Evolutionary conservation across 2,329 filamentous ascomycete genomes (phyloP).

Genomic region (Penicillium vulpinum): DNA sequence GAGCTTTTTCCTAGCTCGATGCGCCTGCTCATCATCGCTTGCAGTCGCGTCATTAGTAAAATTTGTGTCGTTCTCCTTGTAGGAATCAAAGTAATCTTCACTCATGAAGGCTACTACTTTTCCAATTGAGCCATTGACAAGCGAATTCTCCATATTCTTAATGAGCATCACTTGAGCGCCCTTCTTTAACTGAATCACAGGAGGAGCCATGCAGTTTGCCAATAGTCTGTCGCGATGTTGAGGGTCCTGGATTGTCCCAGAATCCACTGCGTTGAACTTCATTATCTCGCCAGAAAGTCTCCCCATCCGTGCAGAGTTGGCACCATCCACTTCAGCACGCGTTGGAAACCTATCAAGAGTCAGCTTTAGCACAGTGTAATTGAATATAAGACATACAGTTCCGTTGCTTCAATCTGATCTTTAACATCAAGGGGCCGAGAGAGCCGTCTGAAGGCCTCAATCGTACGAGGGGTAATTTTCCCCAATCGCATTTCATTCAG

Average conservation of each 20-base stretch:
- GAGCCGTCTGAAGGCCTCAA: conserved; percentile 72
- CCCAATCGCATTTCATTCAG: conserved; percentile 97
- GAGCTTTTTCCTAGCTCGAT: conserved; percentile 56
- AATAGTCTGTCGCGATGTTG: conserved; percentile 73
- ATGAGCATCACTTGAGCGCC: conserved; percentile 99
- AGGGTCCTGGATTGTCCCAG: conserved; percentile 66
- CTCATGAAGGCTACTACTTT: conserved; percentile 81
- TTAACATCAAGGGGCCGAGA: conserved; percentile 69
- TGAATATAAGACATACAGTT: conserved; percentile 58
- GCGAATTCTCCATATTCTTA: conserved; percentile 91
- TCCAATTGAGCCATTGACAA: conserved; percentile 93
- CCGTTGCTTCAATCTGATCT: conserved; percentile 78
- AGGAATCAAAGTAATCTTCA: conserved; percentile 61
- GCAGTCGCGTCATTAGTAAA: conserved; percentile 54
- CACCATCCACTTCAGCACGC: conserved; percentile 80
- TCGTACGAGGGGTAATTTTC: conserved; percentile 72
- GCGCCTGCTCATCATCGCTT: conserved; percentile 44
- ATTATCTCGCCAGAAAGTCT: conserved; percentile 68
- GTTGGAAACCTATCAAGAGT: conserved; percentile 70
- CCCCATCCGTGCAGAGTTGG: conserved; percentile 73
- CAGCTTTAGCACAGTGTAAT: conserved; percentile 16
- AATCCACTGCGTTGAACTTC: conserved; percentile 72
- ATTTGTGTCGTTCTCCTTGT: conserved; percentile 58
- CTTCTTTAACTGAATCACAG: conserved; percentile 76
- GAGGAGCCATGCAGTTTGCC: conserved; percentile 89